Evolutionary conservation across 306 rosid genomes (phyloP).

Genomic region (Cicer pinnatifidum): DNA sequence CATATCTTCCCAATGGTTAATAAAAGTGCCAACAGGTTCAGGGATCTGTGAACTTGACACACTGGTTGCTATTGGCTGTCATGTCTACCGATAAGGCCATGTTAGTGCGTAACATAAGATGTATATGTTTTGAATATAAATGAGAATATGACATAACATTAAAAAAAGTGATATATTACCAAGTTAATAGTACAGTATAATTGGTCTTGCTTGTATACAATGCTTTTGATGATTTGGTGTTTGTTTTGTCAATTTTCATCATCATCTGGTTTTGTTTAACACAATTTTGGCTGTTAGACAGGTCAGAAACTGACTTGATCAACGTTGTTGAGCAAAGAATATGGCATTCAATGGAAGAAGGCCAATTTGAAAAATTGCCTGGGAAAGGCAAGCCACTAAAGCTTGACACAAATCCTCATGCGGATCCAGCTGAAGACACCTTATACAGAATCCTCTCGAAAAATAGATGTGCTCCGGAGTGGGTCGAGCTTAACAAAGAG

Average conservation of each 20-base stretch:
- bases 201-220: constrained; percentile 18
- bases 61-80: neutral
- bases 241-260: neutral
- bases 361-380: constrained; percentile 82
- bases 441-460: constrained; percentile 72
- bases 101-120: neutral
- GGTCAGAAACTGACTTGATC: constrained; percentile 84
- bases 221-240: constrained; percentile 13
- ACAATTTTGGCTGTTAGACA: constrained; percentile 43
- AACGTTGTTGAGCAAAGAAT: constrained; percentile 93
- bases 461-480: constrained; percentile 86
- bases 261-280: constrained; percentile 26
- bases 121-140: neutral
- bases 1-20: constrained; percentile 1
- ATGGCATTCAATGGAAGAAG: constrained; percentile 97
- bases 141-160: neutral
- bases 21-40: neutral
- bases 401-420: constrained; percentile 76
- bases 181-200: neutral
- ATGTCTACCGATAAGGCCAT: too few relatives aligned
- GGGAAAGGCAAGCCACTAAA: constrained; percentile 93
- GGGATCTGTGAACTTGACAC: neutral
- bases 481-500: constrained; percentile 95
- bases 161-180: neutral
- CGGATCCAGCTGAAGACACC: constrained; percentile 92